phyloP scores from a whole-genome alignment of 441 rosid species.

The Isatis lusitanica region DNA sequence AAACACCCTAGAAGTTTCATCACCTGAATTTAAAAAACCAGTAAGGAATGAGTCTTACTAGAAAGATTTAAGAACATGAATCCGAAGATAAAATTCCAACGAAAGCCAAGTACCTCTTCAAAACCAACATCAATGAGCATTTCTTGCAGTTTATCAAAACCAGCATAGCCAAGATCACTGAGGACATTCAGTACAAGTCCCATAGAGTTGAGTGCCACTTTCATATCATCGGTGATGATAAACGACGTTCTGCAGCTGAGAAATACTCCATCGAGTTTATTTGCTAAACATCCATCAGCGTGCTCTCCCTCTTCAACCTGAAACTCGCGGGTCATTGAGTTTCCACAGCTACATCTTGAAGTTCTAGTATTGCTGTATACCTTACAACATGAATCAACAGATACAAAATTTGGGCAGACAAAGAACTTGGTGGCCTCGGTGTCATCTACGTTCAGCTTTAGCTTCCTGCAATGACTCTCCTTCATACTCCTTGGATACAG shows the following conservation, averaged over 20 bases:
- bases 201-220: constrained; percentile 2
- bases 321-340: background rate
- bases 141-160: constrained; percentile 13
- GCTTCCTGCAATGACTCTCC: constrained; percentile 12
- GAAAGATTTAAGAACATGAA: no score
- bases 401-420: constrained; percentile 10
- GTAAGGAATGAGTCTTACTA: background rate
- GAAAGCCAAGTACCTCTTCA: constrained; percentile 10
- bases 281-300: background rate
- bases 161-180: constrained; percentile 17
- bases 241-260: constrained; percentile 15
- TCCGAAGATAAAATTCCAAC: background rate
- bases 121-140: constrained; percentile 12
- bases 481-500: constrained; percentile 6
- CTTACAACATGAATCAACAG: background rate
- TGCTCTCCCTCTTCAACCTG: background rate
- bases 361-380: background rate
- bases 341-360: constrained; percentile 9
- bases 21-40: background rate
- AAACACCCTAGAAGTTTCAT: constrained; percentile 9
- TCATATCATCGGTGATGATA: constrained; percentile 33
- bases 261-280: constrained; percentile 8
- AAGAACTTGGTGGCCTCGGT: constrained; percentile 22
- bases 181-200: constrained; percentile 20
- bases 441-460: constrained; percentile 19